Base-by-base conservation (phyloP, 371 early-diverging fungal species). In the Lichtheimia hyalospora region DNA sequence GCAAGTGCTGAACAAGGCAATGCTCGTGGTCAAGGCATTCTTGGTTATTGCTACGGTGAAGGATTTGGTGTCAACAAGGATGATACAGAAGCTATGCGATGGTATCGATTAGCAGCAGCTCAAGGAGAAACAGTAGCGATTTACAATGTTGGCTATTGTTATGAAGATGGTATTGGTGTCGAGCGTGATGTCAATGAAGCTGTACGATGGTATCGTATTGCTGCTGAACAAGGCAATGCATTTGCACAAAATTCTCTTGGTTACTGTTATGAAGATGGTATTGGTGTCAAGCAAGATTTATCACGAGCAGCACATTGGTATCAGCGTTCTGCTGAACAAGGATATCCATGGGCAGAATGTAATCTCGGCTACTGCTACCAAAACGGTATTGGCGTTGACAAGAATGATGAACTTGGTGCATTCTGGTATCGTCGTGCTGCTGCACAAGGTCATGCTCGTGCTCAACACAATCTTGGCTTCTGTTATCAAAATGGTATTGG, bases 391-490 rank as follows among this genome's bases (percentile, higher is more conserved):
- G 96, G 96, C 21, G 71, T 84, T 3, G 60, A 65, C 12, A 83
- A 82, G 62, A 79, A 92, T 69, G 73, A 84, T 25, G 66, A 58
- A 12, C 60, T 74, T 52, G 91, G 89, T 15, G 83, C 85, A 20
- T 73, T 84, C 57, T 95, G 93, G 93, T 96, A 92, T 73, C 81
- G 74, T 20, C 75, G 77, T 59, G 91, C 94, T 0, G 92, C 93
- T 0, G 55, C 78, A 13, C 91, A 92, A 69, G 92, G 90, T 27
- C 89, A 92, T 63, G 83, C 89, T 14, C 67, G 90, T 48, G 92
- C 94, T 24, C 89, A 92, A 73, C 89, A 93, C 73, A 94, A 92
- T 65, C 74, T 93, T 15, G 95, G 92, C 2, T 89, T 92, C 69
- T 91, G 90, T 56, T 92, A 90, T 75, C 93, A 94, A 67, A 88